phyloP scores from a whole-genome alignment of 805 yeast genomes.

The Metschnikowia cubensis region DNA sequence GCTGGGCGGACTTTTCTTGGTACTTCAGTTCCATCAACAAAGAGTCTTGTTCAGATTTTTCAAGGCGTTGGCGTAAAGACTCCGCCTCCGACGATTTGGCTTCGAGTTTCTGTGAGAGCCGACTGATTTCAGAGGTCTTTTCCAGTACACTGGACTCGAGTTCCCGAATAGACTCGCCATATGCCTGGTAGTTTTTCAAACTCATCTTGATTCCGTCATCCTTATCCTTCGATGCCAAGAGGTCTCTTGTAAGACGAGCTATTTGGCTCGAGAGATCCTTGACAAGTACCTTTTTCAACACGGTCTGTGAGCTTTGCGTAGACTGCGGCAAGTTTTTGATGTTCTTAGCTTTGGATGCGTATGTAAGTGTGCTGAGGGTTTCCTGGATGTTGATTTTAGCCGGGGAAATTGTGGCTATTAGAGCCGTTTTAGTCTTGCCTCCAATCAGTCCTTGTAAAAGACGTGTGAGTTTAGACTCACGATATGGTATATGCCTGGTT shows the following conservation, averaged over 20 bases:
- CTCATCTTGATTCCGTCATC: conserved; percentile 62
- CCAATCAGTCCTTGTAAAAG: conserved; percentile 79
- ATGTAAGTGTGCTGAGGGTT: conserved; percentile 79
- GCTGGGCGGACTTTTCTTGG: background rate
- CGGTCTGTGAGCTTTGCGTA: conserved; percentile 37
- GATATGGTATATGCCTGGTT: conserved; percentile 69
- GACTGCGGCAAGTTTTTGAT: conserved; percentile 60
- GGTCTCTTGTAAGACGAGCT: conserved; percentile 54
- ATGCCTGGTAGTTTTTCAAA: conserved; percentile 46
- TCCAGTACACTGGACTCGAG: conserved; percentile 12
- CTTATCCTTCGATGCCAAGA: conserved; percentile 56
- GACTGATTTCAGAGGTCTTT: conserved; percentile 7
- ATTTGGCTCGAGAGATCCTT: conserved; percentile 52
- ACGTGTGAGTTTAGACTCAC: conserved; percentile 76
- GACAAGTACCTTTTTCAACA: conserved; percentile 50
- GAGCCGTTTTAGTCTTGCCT: conserved; percentile 80
- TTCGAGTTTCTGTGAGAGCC: conserved; percentile 1
- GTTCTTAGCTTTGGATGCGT: conserved; percentile 82
- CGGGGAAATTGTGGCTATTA: conserved; percentile 85
- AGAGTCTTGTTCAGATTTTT: background rate
- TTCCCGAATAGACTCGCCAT: conserved; percentile 8
- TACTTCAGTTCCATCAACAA: background rate
- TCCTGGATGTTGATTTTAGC: conserved; percentile 76
- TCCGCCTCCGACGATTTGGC: background rate
- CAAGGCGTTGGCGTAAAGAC: background rate